Evolutionary conservation across 805 yeast genomes (phyloP), one percentile per base, ranked within the genome.

Genomic region (Henningerozyma blattae): DNA sequence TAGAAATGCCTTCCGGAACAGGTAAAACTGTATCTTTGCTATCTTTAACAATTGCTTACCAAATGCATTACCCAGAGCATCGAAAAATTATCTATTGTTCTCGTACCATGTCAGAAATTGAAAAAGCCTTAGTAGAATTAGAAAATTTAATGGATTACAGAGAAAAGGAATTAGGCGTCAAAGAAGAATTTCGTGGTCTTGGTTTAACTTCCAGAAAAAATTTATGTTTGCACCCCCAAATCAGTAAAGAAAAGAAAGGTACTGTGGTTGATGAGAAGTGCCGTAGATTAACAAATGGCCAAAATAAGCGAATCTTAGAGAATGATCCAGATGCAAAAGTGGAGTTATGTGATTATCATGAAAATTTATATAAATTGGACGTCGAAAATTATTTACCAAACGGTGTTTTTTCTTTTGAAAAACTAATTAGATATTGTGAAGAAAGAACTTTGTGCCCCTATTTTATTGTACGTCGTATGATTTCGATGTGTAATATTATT

Each of bases 1-100:
- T 91, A 50, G 99, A 91, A 62, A 91, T 91, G 99, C 99, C 99
- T 45, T 91, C 99, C 5, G 99, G 99, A 4, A 91, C 99, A 3
- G 99, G 99, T 28, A 91, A 91, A 56, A 91, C 99, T 26, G 82
- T 91, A 3, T 86, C 97, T 1, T 66, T 91, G 53, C 64, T 91
- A 20, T 85, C 97, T 0, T 61, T 91, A 30, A 85, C 97, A 0
- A 85, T 91, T 30, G 95, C 98, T 12, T 91, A 91, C 58, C 99
- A 91, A 56, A 76, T 84, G 83, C 73, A 72, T 52, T 87, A 89
- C 54, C 94, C 95, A 8, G 96, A 89, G 50, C 95, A 85, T 51
- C 63, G 61, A 36, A 91, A 89, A 65, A 77, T 91, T 44, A 84
- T 91, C 5, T 91, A 91, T 59, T 91, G 99, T 58, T 91, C 98